These are phyloP conservation scores for Coniochaeta sp. DNA, from an alignment of 2,329 filamentous ascomycete species.

Conservation along the genomic window DNA sequence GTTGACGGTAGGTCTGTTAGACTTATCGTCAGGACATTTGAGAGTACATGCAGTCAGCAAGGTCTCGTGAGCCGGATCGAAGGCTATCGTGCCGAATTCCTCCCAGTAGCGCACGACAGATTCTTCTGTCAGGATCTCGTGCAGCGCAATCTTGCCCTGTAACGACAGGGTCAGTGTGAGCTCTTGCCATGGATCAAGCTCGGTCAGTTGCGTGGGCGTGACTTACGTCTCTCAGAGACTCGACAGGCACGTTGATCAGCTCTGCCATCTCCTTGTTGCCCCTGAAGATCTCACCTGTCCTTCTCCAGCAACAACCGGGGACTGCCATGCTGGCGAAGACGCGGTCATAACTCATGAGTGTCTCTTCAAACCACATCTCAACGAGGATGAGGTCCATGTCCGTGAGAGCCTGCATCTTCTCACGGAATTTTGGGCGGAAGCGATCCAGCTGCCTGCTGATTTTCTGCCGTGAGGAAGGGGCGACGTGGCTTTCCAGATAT, in stretches of 20 bases:
- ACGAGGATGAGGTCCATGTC: slow-evolving; percentile 92
- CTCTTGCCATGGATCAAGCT: background rate
- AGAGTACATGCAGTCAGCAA: slow-evolving; percentile 89
- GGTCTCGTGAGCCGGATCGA: slow-evolving; percentile 88
- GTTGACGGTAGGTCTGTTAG: slow-evolving; percentile 66
- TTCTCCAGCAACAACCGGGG: slow-evolving; percentile 92
- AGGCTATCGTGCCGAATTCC: slow-evolving; percentile 96
- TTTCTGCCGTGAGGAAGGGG: slow-evolving; percentile 75
- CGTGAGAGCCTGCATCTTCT: slow-evolving; percentile 85
- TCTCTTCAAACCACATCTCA: slow-evolving; percentile 98
- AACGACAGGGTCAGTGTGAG: slow-evolving; percentile 3
- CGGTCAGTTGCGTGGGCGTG: background rate
- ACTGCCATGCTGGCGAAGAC: slow-evolving; percentile 99
- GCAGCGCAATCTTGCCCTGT: slow-evolving; percentile 87
- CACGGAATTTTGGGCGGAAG: slow-evolving; percentile 91
- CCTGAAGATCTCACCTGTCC: slow-evolving; percentile 93
- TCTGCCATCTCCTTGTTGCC: slow-evolving; percentile 99
- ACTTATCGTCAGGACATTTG: slow-evolving; percentile 68
- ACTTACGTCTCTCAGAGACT: slow-evolving; percentile 81
- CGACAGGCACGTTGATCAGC: slow-evolving; percentile 86
- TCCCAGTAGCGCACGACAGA: slow-evolving; percentile 98
- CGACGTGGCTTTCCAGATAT: slow-evolving; percentile 88
- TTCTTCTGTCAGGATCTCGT: slow-evolving; percentile 93
- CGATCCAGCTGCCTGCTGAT: slow-evolving; percentile 86
- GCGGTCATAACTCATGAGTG: slow-evolving; percentile 94